Conservation (phyloP, 345 rosid species). For the Populus tremula region DNA sequence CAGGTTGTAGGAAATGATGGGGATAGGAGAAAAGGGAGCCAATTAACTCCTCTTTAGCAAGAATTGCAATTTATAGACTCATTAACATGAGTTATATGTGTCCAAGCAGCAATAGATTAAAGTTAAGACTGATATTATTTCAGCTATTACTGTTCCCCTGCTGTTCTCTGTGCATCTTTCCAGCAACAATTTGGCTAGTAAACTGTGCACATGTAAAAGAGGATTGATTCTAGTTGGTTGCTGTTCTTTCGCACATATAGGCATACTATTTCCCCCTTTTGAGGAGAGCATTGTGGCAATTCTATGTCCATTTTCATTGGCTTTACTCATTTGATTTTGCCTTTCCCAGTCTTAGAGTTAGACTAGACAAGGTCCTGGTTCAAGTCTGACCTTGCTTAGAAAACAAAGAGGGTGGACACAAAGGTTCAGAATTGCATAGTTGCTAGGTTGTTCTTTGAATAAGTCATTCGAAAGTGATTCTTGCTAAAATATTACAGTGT, state of each 20-base stretch:
- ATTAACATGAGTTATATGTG: neutral
- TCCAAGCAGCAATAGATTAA: neutral
- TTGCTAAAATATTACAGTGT: neutral
- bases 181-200: neutral
- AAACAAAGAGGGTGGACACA: neutral
- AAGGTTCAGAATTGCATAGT: neutral
- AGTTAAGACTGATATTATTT: neutral
- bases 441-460: neutral
- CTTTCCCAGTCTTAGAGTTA: too few species aligned
- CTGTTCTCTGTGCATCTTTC: neutral
- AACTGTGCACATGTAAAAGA: neutral
- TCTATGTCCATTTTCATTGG: neutral
- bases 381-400: neutral
- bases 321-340: too few species aligned
- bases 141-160: neutral
- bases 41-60: neutral
- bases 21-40: neutral
- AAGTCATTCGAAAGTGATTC: neutral
- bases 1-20: conserved; percentile 3
- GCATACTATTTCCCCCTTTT: neutral
- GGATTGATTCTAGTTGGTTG: neutral
- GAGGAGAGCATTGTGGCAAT: neutral
- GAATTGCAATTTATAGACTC: neutral
- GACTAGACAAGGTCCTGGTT: neutral
- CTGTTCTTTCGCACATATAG: neutral